Evolutionary conservation across 306 rosid species (phyloP), one percentile per base, ranked within the genome.

Genomic region (Clitoria ternatea): DNA sequence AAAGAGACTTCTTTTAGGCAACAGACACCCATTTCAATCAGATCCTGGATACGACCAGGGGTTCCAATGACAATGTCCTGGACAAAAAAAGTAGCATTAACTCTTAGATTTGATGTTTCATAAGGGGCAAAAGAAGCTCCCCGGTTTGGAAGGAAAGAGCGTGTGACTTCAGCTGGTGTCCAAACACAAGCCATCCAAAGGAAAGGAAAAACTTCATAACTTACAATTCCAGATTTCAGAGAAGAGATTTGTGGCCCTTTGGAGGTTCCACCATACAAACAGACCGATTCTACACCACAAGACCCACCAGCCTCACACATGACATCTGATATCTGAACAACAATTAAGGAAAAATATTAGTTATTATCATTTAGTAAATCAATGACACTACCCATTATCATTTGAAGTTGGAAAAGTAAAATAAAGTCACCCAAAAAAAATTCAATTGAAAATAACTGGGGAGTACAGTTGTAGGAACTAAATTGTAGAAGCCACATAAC

Each of bases 1-100:
- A 85, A 94, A 22, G 95, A 87, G 53, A 87, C 96, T 18, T 94
- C 96, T 42, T 85, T 73, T 15, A 94, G 96, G 81, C 70, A 6
- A 64, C 84, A 87, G 42, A 90, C 62, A 62, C 90, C 97, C 94
- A 90, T 94, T 72, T 94, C 92, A 47, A 94, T 81, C 77, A 94
- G 83, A 85, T 94, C 97, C 84, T 84, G 88, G 47, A 94, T 86
- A 61, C 99, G 97, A 57, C 99, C 99, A 56, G 99, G 99, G 33
- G 99, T 91, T 82, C 96, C 97, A 62, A 94, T 91, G 64, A 94
- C 91, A 43, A 94, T 87, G 76, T 94, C 99, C 99, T 94, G 73
- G 24, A 35, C 47, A 57, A 9, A 37, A 52, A 66, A 23, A 29
- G 20, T 39, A 30, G 11, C 22, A 72, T 6, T 22, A 24, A 48